These are phyloP conservation scores for Solanum chilense DNA, from an alignment of 257 asterid genomes.

Conservation along the genomic window DNA sequence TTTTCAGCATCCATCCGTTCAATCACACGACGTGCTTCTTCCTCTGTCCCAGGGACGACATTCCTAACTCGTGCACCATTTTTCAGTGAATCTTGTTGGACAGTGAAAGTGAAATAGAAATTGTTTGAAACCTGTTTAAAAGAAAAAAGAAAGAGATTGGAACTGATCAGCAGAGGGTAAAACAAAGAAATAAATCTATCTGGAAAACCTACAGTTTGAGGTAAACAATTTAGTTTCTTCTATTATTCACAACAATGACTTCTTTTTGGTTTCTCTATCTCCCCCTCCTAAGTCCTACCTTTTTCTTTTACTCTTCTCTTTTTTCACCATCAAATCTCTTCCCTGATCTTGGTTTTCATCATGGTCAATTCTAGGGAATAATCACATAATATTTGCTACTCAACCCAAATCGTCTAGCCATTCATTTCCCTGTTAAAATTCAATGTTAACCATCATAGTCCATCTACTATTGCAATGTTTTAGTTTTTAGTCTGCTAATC, in stretches of 20 bases:
- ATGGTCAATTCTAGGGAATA: neutral
- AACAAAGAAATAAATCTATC: neutral
- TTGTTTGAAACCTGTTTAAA: slow-evolving; percentile 62
- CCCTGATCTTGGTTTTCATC: neutral
- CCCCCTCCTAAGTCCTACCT: neutral
- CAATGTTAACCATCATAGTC: neutral
- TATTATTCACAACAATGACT: neutral
- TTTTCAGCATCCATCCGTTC: slow-evolving; percentile 81
- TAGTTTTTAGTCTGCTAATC: neutral
- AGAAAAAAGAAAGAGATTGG: neutral
- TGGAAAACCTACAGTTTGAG: neutral
- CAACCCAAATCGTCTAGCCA: neutral
- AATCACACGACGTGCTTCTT: slow-evolving; percentile 71
- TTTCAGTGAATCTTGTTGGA: slow-evolving; percentile 40
- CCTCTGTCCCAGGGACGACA: slow-evolving; percentile 85
- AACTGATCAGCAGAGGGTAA: neutral
- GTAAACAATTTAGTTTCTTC: neutral
- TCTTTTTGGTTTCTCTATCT: neutral
- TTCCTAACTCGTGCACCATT: slow-evolving; percentile 46
- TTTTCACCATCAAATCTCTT: neutral
- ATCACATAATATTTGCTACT: neutral
- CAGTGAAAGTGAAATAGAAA: slow-evolving; percentile 81
- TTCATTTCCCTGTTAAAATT: neutral
- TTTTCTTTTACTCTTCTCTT: neutral
- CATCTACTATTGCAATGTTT: neutral